Conservation (phyloP, 2,329 filamentous ascomycete species). For the Penicillium corylophilum region DNA sequence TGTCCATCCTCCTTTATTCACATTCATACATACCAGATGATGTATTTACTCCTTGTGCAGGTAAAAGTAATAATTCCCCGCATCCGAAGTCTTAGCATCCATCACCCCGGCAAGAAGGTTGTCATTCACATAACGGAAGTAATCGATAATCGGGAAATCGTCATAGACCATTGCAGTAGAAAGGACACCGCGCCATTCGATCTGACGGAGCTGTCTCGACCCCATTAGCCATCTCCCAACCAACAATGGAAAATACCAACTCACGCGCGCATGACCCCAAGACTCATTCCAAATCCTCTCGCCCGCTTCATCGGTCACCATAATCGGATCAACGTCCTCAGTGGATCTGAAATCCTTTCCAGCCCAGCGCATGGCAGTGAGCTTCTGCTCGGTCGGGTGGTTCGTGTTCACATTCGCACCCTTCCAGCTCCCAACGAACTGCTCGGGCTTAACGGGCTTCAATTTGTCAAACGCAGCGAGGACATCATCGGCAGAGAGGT, state of each 20-base stretch:
- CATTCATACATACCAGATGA: neutral
- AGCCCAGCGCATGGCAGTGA: constrained; percentile 8
- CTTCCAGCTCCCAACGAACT: constrained; percentile 11
- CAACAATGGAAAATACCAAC: neutral
- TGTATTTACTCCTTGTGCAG: constrained; percentile 9
- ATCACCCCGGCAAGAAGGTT: constrained; percentile 20
- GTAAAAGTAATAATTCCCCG: constrained; percentile 13
- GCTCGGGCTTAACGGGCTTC: constrained; percentile 5
- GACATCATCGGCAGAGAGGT: constrained; percentile 4
- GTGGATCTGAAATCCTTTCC: constrained; percentile 15
- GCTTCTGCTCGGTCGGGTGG: constrained; percentile 11
- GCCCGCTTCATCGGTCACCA: constrained; percentile 7
- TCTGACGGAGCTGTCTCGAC: constrained; percentile 10
- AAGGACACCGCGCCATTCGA: constrained; percentile 16
- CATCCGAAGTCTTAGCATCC: constrained; percentile 15
- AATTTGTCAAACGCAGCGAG: constrained; percentile 9
- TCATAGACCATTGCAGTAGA: constrained; percentile 23
- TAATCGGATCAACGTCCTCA: constrained; percentile 13
- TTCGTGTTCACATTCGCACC: constrained; percentile 7
- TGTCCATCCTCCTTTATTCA: neutral
- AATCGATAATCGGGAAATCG: constrained; percentile 22
- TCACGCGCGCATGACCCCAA: constrained; percentile 13
- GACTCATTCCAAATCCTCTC: constrained; percentile 6
- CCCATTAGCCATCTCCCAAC: neutral
- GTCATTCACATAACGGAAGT: constrained; percentile 20